phyloP scores from a whole-genome alignment of 176 grass and related monocot genomes.

The Carex kokanica region DNA sequence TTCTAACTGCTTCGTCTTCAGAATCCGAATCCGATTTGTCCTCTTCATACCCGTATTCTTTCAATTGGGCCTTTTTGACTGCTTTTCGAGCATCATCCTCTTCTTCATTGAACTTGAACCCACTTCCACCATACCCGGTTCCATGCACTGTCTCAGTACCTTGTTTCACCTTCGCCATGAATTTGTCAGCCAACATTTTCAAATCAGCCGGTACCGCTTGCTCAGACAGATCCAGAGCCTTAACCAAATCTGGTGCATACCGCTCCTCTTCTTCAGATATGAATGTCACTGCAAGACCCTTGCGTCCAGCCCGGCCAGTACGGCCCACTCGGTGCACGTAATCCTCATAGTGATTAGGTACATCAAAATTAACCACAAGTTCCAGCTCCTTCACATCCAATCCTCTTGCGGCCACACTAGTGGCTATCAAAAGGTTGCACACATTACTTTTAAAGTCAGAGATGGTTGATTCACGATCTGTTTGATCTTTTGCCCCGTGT shows the following conservation, averaged over 20 bases:
- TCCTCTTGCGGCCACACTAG: slow-evolving; percentile 86
- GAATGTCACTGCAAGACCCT: slow-evolving; percentile 85
- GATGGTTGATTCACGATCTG: slow-evolving; percentile 89
- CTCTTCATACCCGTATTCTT: slow-evolving; percentile 91
- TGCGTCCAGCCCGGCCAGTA: slow-evolving; percentile 87
- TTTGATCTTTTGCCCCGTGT: slow-evolving; percentile 94
- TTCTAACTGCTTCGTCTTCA: slow-evolving; percentile 79
- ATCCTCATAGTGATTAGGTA: slow-evolving; percentile 96
- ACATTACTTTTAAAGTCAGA: slow-evolving; percentile 89
- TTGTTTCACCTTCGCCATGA: slow-evolving; percentile 92
- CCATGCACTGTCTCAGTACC: slow-evolving; percentile 86
- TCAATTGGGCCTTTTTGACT: slow-evolving; percentile 81
- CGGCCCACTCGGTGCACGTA: slow-evolving; percentile 97
- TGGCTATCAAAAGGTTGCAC: slow-evolving; percentile 82
- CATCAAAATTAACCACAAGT: slow-evolving; percentile 92
- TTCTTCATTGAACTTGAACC: slow-evolving; percentile 96
- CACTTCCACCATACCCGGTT: slow-evolving; percentile 94
- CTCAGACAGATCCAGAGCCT: slow-evolving; percentile 84
- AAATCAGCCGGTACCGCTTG: slow-evolving; percentile 83
- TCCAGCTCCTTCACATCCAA: slow-evolving; percentile 98
- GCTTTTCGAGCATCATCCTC: slow-evolving; percentile 89
- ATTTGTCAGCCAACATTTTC: slow-evolving; percentile 66
- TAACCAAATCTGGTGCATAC: slow-evolving; percentile 92
- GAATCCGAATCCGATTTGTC: slow-evolving; percentile 96
- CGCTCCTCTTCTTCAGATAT: slow-evolving; percentile 87